A percentile compares a stretch with the other conserved stretches of the same genome.
Conservation (phyloP, 2,329 filamentous ascomycete species). For the Fusarium pseudocircinatum region DNA sequence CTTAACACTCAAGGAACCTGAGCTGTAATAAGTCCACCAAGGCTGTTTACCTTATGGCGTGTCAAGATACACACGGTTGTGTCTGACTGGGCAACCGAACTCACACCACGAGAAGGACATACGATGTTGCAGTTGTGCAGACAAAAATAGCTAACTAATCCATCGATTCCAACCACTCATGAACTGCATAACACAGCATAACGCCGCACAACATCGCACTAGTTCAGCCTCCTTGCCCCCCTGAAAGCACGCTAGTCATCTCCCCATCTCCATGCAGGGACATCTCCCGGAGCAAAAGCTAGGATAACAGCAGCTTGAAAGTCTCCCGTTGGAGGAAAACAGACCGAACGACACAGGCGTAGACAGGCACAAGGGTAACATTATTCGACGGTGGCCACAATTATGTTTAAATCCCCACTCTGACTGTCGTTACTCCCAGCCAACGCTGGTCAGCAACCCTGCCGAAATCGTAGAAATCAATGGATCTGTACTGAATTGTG, state of each 20-base stretch:
- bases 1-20: background rate
- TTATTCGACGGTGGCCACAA: background rate
- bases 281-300: slow-evolving; percentile 7
- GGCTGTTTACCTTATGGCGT: slow-evolving; percentile 1
- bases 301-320: background rate
- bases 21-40: background rate
- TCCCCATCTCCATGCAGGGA: slow-evolving; percentile 18
- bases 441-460: background rate
- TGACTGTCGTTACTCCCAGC: slow-evolving; percentile 12
- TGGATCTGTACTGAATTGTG: background rate
- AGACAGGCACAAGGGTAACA: background rate
- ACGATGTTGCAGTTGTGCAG: slow-evolving; percentile 2
- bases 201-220: background rate
- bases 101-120: background rate
- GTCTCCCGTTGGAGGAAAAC: slow-evolving; percentile 16
- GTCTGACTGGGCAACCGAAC: slow-evolving; percentile 15
- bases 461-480: background rate
- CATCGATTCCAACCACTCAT: background rate
- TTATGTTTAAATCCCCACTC: background rate
- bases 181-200: slow-evolving; percentile 3
- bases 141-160: background rate
- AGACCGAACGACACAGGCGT: background rate
- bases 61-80: background rate
- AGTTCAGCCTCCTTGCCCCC: slow-evolving; percentile 18
- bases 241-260: slow-evolving; percentile 4